These are phyloP conservation scores for Fusarium proliferatum DNA, from an alignment of 2,329 filamentous ascomycete genomes.

Conservation along the genomic window DNA sequence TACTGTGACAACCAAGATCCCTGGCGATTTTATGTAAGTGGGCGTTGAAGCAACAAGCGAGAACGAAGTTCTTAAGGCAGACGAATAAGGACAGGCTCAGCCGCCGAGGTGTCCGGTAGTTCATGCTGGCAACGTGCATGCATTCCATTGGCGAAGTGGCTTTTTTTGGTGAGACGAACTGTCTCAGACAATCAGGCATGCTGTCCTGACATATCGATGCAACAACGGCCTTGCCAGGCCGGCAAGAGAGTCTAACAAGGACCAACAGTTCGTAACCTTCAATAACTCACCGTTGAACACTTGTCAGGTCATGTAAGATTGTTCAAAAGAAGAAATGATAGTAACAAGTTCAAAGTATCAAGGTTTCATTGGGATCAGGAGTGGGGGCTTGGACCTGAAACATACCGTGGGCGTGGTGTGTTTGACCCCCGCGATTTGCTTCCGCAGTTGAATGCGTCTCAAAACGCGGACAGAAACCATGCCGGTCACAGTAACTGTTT, in stretches of 20 bases:
- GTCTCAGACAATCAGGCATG: constrained; percentile 19
- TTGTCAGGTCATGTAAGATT: background rate
- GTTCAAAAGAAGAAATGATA: background rate
- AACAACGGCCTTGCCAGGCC: background rate
- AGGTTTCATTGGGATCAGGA: constrained; percentile 18
- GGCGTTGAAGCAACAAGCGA: constrained; percentile 1
- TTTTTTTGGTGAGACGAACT: constrained; percentile 26
- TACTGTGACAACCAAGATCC: constrained; percentile 5
- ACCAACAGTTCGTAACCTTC: background rate
- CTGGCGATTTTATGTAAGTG: constrained; percentile 9
- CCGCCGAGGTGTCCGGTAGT: constrained; percentile 19
- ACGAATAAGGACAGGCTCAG: constrained; percentile 24
- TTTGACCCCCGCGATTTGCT: constrained; percentile 38
- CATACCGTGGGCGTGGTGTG: constrained; percentile 33
- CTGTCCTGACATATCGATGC: constrained; percentile 17
- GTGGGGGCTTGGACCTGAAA: constrained; percentile 41
- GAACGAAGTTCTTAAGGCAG: constrained; percentile 25
- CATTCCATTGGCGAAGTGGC: constrained; percentile 23
- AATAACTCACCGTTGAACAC: background rate
- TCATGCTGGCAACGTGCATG: constrained; percentile 5
- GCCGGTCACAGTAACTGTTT: constrained; percentile 37
- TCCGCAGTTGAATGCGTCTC: constrained; percentile 23
- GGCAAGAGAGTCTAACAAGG: background rate
- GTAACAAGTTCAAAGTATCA: constrained; percentile 16
- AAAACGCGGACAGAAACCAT: constrained; percentile 19